Percentiles rank a stretch among this genome's conserved stretches.
Conservation (phyloP, 768 basidiomycete species). For the Aureoboletus auriporus region DNA sequence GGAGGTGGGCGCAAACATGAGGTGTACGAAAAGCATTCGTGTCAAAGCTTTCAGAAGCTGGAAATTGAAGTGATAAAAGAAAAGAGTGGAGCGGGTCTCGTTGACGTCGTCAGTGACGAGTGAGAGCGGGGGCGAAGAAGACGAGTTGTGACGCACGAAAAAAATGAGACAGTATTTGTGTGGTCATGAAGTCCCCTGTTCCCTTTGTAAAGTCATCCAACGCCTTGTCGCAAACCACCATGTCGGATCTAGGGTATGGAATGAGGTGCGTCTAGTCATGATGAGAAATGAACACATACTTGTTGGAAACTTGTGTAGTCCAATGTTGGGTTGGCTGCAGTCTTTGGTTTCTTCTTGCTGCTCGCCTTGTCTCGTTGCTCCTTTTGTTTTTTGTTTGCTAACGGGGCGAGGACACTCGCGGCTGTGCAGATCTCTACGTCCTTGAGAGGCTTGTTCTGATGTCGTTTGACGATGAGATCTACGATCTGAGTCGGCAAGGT, state of each 20-base stretch:
- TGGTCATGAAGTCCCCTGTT: slow-evolving; percentile 82
- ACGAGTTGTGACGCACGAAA: no score
- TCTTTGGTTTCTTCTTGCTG: slow-evolving; percentile 79
- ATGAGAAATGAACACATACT: slow-evolving; percentile 37
- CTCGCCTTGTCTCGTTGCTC: slow-evolving; percentile 80
- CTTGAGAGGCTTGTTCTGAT: slow-evolving; percentile 76
- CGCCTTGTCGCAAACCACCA: slow-evolving; percentile 77
- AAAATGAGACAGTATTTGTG: no score
- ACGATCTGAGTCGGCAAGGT: slow-evolving; percentile 68
- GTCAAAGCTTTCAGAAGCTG: slow-evolving; percentile 69
- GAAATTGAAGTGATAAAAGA: slow-evolving; percentile 59
- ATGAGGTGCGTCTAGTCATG: slow-evolving; percentile 10
- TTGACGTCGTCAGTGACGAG: slow-evolving; percentile 67
- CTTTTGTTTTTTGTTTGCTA: slow-evolving; percentile 96
- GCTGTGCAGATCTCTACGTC: slow-evolving; percentile 92
- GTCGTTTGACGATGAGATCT: slow-evolving; percentile 70
- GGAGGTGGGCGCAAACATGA: slow-evolving; percentile 90
- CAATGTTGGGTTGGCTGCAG: slow-evolving; percentile 39
- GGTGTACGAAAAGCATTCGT: slow-evolving; percentile 84
- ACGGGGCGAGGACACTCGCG: slow-evolving; percentile 74
- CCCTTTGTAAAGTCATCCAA: slow-evolving; percentile 81
- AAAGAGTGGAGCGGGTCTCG: slow-evolving; percentile 59
- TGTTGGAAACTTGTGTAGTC: slow-evolving; percentile 70
- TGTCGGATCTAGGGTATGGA: slow-evolving; percentile 58
- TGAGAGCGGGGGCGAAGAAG: slow-evolving; percentile 43